These are phyloP conservation scores for Neonectria sp. DNA, from an alignment of 2,329 filamentous ascomycete species.

Conservation along the genomic window DNA sequence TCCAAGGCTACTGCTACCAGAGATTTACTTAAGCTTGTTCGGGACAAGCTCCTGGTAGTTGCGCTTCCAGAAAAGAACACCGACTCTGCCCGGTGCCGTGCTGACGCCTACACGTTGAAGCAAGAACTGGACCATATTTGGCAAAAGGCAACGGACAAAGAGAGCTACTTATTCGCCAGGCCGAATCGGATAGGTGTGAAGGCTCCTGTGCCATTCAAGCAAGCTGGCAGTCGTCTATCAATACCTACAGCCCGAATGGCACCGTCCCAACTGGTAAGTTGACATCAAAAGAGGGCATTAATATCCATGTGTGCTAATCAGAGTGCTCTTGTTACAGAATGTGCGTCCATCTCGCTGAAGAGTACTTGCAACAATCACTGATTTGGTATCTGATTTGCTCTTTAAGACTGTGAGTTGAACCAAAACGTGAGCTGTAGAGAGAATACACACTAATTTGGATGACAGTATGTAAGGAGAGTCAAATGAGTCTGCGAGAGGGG, in stretches of 20 bases:
- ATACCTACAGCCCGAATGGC: neutral
- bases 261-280: conserved; percentile 16
- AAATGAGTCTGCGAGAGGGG: neutral
- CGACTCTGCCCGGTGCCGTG: conserved; percentile 9
- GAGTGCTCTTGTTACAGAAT: neutral
- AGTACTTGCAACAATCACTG: neutral
- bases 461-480: conserved; percentile 11
- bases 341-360: neutral
- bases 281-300: neutral
- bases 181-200: neutral
- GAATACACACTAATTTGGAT: neutral
- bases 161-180: conserved; percentile 25
- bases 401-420: conserved; percentile 9
- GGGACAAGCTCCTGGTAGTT: conserved; percentile 27
- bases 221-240: neutral
- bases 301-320: neutral
- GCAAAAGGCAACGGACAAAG: neutral
- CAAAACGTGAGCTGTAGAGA: neutral
- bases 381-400: neutral
- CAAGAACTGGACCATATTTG: neutral
- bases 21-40: conserved; percentile 27
- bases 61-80: neutral
- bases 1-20: conserved; percentile 6
- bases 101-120: conserved; percentile 13
- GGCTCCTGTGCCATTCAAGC: neutral